Base-by-base conservation (phyloP, 768 basidiomycete genomes). In the Omphalotus guepiniiformis region DNA sequence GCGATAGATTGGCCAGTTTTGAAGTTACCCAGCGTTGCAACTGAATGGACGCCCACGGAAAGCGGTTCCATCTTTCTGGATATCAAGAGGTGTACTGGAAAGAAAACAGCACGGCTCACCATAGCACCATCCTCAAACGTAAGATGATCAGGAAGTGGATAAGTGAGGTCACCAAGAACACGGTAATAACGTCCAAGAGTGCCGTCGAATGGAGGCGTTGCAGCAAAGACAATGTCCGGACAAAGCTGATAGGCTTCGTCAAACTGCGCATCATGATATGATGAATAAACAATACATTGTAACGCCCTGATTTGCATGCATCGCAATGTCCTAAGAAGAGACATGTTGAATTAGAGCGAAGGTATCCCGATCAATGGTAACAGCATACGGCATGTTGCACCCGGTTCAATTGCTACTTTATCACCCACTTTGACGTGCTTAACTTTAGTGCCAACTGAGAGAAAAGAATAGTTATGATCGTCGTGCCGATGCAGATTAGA, bases 111-210 rank as follows among this genome's bases (percentile, higher is more conserved):
- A 34, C 23, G 34, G 50, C 70, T 41, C 47, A 88, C 88, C 89
- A 97, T 88, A 5, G 95, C 93, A 26, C 94, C 95, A 61, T 98
- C 93, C 64, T 95, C 94, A 12, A 95, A 78, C 16, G 85, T 79
- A 39, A 97, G 80, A 59, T 81, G 74, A n/a, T 85, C 78, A 2
- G 93, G 93, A 11, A 98, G 80, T 30, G 71, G 74, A 64, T 91
- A 93, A 44, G 83, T 85, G 19, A 96, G 76, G 63, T 96, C 89
- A 21, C 82, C 82, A 13, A 93, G 91, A 47, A 95, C 73, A 44
- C 76, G 79, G 67, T 95, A 98, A 72, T 86, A 95, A 37, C 91
- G 78, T 39, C 75, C 76, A 18, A 96, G 79, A 12, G 94, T 97
- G 45, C 94, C 94, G 58, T 95, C 88, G 59, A 86, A 80, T 1